phyloP scores from a whole-genome alignment of 2,329 filamentous ascomycete genomes.

The Alternaria longipes region DNA sequence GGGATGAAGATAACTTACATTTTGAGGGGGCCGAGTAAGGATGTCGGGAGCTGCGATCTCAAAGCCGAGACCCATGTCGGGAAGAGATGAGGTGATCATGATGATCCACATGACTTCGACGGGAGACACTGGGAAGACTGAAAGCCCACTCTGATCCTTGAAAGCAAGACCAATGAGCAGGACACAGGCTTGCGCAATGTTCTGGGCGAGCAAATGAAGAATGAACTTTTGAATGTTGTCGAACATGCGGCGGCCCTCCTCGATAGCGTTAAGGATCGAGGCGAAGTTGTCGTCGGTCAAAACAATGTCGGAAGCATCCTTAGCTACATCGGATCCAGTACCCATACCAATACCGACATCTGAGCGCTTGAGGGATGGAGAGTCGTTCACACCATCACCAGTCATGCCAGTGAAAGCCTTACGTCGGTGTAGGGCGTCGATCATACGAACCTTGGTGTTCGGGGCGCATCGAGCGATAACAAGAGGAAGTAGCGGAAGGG shows the following conservation, averaged over 20 bases:
- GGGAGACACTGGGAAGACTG: constrained; percentile 49
- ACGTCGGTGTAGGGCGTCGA: constrained; percentile 54
- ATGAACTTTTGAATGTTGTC: constrained; percentile 58
- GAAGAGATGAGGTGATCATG: constrained; percentile 50
- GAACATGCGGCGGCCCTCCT: constrained; percentile 57
- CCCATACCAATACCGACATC: constrained; percentile 60
- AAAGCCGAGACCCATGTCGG: constrained; percentile 48
- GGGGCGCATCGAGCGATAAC: constrained; percentile 57
- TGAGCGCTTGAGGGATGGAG: constrained; percentile 56
- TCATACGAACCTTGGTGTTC: constrained; percentile 58
- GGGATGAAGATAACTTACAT: constrained; percentile 13
- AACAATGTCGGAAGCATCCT: constrained; percentile 57
- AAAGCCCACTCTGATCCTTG: constrained; percentile 43
- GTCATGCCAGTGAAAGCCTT: constrained; percentile 55
- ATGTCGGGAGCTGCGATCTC: constrained; percentile 49
- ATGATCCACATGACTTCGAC: constrained; percentile 53
- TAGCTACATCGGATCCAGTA: constrained; percentile 56
- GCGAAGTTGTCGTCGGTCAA: constrained; percentile 58
- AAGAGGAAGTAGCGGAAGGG: constrained; percentile 51
- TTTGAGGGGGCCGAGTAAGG: constrained; percentile 26
- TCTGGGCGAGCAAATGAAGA: constrained; percentile 44
- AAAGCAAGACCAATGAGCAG: constrained; percentile 49
- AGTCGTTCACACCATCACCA: constrained; percentile 58
- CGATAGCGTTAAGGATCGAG: constrained; percentile 56
- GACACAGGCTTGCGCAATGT: constrained; percentile 48